Evolutionary conservation across 2,329 filamentous ascomycete genomes (phyloP).

Genomic region (Diplocarpon mali): DNA sequence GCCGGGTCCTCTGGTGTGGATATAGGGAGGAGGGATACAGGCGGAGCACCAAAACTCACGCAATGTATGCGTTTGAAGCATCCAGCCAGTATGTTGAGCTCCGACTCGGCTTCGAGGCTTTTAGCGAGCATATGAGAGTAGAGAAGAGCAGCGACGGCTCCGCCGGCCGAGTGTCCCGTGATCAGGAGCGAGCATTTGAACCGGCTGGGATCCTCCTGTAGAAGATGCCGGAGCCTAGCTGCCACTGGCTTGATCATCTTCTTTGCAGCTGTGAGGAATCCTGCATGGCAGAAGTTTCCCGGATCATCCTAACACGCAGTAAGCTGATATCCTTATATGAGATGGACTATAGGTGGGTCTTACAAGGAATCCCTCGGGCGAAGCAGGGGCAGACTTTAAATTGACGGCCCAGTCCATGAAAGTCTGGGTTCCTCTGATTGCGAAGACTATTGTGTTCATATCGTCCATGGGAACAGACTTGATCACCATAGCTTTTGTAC

Average conservation of each 20-base stretch:
- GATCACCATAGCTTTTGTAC: slow-evolving; percentile 79
- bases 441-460: slow-evolving; percentile 70
- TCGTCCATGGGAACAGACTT: slow-evolving; percentile 71
- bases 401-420: slow-evolving; percentile 86
- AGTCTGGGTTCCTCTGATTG: slow-evolving; percentile 68
- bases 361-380: slow-evolving; percentile 56
- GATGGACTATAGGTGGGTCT: slow-evolving; percentile 10
- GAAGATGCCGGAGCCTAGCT: slow-evolving; percentile 52
- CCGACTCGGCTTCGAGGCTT: slow-evolving; percentile 43
- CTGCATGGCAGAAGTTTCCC: slow-evolving; percentile 68
- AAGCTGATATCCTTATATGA: background rate
- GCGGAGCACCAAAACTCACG: slow-evolving; percentile 75
- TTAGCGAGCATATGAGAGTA: slow-evolving; percentile 71
- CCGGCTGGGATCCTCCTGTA: slow-evolving; percentile 60
- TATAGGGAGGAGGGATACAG: slow-evolving; percentile 61
- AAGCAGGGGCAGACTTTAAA: slow-evolving; percentile 54
- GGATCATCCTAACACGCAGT: slow-evolving; percentile 46
- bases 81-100: slow-evolving; percentile 56
- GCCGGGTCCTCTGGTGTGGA: slow-evolving; percentile 40
- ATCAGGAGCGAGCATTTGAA: slow-evolving; percentile 62
- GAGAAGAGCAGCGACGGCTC: slow-evolving; percentile 68
- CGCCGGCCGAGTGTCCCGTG: slow-evolving; percentile 78
- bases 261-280: slow-evolving; percentile 65
- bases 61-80: slow-evolving; percentile 75
- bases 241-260: slow-evolving; percentile 68